Evolutionary conservation across 805 yeast genomes (phyloP).

Genomic region (Wickerhamomyces tratensis): DNA sequence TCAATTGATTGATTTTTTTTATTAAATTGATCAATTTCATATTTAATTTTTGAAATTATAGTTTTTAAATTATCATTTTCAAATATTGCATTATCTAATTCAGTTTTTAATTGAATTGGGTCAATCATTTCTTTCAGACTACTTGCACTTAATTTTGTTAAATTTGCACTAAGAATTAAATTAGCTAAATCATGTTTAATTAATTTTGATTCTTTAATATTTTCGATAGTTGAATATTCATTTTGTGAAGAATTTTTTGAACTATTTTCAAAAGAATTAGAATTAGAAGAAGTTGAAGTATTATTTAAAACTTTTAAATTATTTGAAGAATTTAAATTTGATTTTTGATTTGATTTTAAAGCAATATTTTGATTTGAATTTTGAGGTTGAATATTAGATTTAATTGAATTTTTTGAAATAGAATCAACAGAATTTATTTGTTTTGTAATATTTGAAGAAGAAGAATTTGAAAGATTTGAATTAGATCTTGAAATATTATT

Average conservation of each 20-base stretch:
- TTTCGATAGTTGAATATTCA: background rate
- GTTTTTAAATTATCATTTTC: conserved; percentile 35
- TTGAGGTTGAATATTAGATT: no score
- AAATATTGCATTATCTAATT: conserved; percentile 30
- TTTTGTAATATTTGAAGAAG: no score
- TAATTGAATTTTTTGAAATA: no score
- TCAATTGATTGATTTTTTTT: background rate
- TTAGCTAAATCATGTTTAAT: background rate
- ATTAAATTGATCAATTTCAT: conserved; percentile 22
- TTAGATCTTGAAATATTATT: no score
- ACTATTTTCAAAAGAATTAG: background rate
- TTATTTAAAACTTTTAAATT: no score
- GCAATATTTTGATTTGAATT: no score
- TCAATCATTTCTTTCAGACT: conserved; percentile 8
- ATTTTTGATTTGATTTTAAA: no score
- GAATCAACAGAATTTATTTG: no score
- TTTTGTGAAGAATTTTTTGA: background rate
- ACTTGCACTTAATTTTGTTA: conserved; percentile 9
- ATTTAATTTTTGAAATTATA: conserved; percentile 28
- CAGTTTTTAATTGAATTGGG: conserved; percentile 23
- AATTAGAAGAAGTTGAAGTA: conserved; percentile 1
- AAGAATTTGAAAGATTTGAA: no score
- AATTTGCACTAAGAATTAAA: conserved; percentile 1
- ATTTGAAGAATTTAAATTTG: no score
- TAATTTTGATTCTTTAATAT: background rate